phyloP scores from a whole-genome alignment of 73 alveolate genomes.

The Tetrahymena borealis region DNA sequence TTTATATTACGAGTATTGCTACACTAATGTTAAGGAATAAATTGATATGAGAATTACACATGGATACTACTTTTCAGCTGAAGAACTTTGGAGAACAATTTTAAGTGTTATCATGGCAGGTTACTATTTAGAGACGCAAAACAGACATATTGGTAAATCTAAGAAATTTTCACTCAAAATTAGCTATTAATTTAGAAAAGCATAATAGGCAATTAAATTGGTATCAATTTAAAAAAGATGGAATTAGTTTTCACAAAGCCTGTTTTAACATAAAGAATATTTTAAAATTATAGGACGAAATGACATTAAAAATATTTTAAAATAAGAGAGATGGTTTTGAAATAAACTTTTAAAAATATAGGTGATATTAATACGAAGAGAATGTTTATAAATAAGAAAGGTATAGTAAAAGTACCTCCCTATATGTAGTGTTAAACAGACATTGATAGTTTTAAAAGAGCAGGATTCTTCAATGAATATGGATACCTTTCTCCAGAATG shows the following conservation, averaged over 20 bases:
- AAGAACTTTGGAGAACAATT: background rate
- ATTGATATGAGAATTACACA: background rate
- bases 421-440: background rate
- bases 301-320: background rate
- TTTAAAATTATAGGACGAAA: background rate
- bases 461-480: background rate
- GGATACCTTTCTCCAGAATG: background rate
- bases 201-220: too few relatives aligned
- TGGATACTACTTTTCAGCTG: background rate
- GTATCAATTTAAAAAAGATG: too few relatives aligned
- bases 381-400: background rate
- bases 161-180: too few relatives aligned
- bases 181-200: too few relatives aligned
- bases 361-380: background rate
- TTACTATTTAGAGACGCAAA: background rate
- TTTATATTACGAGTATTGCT: background rate
- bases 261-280: too few relatives aligned
- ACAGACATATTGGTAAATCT: background rate
- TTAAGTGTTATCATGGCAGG: background rate
- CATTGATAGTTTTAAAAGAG: background rate
- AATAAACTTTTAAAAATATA: background rate
- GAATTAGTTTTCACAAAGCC: too few relatives aligned
- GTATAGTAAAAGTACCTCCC: background rate
- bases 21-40: background rate
- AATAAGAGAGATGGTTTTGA: background rate